Conservation (phyloP, 805 yeast genomes). For the Ogataea thermomethanolica region DNA sequence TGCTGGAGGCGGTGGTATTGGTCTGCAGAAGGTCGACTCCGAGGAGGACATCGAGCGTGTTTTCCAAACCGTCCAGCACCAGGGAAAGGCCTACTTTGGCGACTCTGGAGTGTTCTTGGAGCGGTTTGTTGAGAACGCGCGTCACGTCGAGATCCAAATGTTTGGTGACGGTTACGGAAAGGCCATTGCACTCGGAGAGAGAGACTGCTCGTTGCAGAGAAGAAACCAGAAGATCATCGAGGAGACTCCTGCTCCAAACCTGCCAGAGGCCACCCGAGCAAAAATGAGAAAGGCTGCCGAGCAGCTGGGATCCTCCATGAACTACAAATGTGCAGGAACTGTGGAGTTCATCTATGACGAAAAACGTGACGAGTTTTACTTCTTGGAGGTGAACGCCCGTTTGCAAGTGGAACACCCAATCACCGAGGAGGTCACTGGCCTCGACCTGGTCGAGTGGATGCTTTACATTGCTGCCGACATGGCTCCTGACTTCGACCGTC, state of each 20-base stretch:
- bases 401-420: slow-evolving; percentile 97
- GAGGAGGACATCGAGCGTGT: slow-evolving; percentile 78
- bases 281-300: slow-evolving; percentile 82
- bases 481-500: slow-evolving; percentile 71
- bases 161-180: slow-evolving; percentile 94
- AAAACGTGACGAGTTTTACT: slow-evolving; percentile 82
- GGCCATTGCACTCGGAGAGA: slow-evolving; percentile 92
- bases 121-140: slow-evolving; percentile 88
- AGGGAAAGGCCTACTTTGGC: slow-evolving; percentile 89
- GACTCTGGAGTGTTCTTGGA: slow-evolving; percentile 95
- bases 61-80: slow-evolving; percentile 88
- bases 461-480: slow-evolving; percentile 82
- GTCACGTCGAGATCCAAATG: slow-evolving; percentile 96
- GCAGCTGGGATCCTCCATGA: slow-evolving; percentile 73
- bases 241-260: slow-evolving; percentile 96
- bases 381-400: slow-evolving; percentile 94
- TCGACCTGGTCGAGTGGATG: slow-evolving; percentile 98
- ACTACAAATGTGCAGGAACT: slow-evolving; percentile 96
- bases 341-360: slow-evolving; percentile 94
- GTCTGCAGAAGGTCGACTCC: slow-evolving; percentile 87
- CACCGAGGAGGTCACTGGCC: slow-evolving; percentile 91
- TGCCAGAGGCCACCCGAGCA: slow-evolving; percentile 74
- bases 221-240: slow-evolving; percentile 95
- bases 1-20: slow-evolving; percentile 99
- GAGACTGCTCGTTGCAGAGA: slow-evolving; percentile 96